These are phyloP conservation scores for Daldinia sp. DNA, from an alignment of 2,329 filamentous ascomycete genomes.

Conservation along the genomic window DNA sequence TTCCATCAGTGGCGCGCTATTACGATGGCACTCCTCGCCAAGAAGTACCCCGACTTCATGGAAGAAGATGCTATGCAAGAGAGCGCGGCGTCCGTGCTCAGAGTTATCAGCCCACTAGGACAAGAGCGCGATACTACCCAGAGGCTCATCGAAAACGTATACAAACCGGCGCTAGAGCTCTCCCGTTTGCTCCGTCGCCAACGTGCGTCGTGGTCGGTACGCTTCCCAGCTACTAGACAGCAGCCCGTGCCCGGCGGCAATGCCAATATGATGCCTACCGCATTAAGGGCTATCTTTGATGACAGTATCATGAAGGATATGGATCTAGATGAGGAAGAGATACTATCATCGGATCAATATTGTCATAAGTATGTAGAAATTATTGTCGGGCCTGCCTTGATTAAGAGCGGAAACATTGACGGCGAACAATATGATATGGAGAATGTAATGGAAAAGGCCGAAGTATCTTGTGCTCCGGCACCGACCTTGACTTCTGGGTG, in stretches of 20 bases:
- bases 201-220: neutral
- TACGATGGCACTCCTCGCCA: neutral
- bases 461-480: neutral
- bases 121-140: neutral
- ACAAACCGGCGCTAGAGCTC: neutral
- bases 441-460: neutral
- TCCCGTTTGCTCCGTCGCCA: neutral
- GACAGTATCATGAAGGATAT: neutral
- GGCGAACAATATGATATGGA: neutral
- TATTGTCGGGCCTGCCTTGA: neutral
- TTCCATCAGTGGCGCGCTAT: neutral
- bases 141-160: neutral
- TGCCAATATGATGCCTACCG: neutral
- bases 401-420: neutral
- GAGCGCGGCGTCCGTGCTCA: neutral
- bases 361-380: neutral
- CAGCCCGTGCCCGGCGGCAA: neutral
- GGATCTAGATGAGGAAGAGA: neutral
- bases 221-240: neutral
- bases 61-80: neutral
- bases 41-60: neutral
- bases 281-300: neutral
- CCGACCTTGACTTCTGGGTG: neutral
- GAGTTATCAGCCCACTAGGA: neutral
- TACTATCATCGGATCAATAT: neutral